phyloP scores from a whole-genome alignment of 2,329 filamentous ascomycete genomes.

The Aspergillus pseudonomiae region DNA sequence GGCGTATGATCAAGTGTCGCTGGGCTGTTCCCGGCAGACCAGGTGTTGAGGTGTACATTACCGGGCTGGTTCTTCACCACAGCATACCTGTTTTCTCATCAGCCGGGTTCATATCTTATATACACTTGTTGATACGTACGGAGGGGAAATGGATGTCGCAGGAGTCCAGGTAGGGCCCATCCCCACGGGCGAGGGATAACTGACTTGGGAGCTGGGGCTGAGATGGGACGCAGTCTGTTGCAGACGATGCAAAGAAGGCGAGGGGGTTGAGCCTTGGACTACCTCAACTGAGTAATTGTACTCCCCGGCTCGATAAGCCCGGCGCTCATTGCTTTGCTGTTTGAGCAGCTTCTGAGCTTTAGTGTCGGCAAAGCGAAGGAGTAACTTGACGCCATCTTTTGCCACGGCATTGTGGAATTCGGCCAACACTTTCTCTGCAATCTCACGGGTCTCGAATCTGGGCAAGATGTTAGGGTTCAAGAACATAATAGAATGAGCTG shows the following conservation, averaged over 20 bases:
- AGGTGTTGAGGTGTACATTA: constrained; percentile 38
- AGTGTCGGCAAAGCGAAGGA: constrained; percentile 96
- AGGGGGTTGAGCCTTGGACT: constrained; percentile 48
- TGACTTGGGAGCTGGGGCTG: constrained; percentile 47
- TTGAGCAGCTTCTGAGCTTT: constrained; percentile 96
- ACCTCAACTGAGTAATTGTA: constrained; percentile 68
- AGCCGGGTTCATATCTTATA: constrained; percentile 21
- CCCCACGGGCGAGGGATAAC: constrained; percentile 47
- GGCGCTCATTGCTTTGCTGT: constrained; percentile 90
- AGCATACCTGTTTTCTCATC: constrained; percentile 39
- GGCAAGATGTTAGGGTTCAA: constrained; percentile 14
- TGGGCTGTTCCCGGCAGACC: constrained; percentile 42
- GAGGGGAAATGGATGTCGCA: constrained; percentile 52
- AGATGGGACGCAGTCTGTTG: constrained; percentile 44
- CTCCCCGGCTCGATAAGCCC: constrained; percentile 93
- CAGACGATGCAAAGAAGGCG: constrained; percentile 45
- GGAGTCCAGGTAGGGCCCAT: constrained; percentile 49
- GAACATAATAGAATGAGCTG: constrained; percentile 7
- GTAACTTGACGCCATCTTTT: constrained; percentile 78
- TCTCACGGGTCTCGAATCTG: constrained; percentile 85
- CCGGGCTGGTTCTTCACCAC: constrained; percentile 42
- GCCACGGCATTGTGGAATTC: constrained; percentile 82
- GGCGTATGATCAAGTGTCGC: constrained; percentile 45
- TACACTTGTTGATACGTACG: constrained; percentile 39
- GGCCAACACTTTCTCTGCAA: constrained; percentile 86